phyloP scores from a whole-genome alignment of 2,329 filamentous ascomycete genomes.

The Sporothrix brunneoviolacea region DNA sequence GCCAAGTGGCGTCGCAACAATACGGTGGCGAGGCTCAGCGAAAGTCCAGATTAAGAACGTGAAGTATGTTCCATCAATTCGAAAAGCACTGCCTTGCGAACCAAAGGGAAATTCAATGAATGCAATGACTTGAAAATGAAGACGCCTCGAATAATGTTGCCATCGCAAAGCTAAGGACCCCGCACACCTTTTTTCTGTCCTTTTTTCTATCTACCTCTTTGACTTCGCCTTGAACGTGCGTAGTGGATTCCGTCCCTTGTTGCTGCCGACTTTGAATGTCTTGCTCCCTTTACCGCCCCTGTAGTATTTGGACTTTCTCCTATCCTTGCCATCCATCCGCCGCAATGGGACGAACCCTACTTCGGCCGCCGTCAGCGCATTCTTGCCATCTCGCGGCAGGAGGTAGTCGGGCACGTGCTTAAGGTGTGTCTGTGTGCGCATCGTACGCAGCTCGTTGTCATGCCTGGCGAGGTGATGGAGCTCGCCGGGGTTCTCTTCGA shows the following conservation, averaged over 20 bases:
- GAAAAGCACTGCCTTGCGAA: too few species aligned
- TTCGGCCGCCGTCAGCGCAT: slow-evolving; percentile 56
- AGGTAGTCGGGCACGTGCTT: slow-evolving; percentile 94
- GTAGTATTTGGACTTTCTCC: slow-evolving; percentile 30
- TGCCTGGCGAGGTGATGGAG: slow-evolving; percentile 73
- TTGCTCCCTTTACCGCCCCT: slow-evolving; percentile 51
- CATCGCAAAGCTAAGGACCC: too few species aligned
- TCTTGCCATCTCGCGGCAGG: slow-evolving; percentile 68
- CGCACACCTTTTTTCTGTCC: too few species aligned
- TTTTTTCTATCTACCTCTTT: slow-evolving; percentile 6
- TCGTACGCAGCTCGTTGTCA: slow-evolving; percentile 78
- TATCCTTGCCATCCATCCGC: slow-evolving; percentile 46
- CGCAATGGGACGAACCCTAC: slow-evolving; percentile 70
- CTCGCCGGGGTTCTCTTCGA: slow-evolving; percentile 93
- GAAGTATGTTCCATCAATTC: too few species aligned
- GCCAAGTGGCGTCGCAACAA: too few species aligned
- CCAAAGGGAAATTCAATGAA: too few species aligned
- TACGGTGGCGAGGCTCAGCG: too few species aligned
- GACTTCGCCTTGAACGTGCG: slow-evolving; percentile 17
- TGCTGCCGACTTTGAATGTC: slow-evolving; percentile 7
- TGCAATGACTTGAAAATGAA: too few species aligned
- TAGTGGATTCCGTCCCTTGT: slow-evolving; percentile 17
- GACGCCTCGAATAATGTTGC: too few species aligned
- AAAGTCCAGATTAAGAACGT: too few species aligned
- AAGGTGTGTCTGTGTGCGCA: slow-evolving; percentile 78